Base-by-base conservation (phyloP, 2,329 filamentous ascomycete species). In the Sclerotinia spermophila region DNA sequence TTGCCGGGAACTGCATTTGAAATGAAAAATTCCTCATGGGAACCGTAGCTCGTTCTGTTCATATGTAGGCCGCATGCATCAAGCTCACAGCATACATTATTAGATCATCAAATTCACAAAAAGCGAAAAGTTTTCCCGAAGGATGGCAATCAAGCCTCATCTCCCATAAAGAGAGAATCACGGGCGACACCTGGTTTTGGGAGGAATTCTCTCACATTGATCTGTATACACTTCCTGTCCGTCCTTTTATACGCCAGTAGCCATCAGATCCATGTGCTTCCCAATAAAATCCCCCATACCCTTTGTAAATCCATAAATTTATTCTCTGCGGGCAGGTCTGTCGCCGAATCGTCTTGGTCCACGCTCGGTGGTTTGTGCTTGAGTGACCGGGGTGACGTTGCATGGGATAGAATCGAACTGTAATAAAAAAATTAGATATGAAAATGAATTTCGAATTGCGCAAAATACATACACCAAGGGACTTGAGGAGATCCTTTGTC, bases 401-500 rank as follows among this genome's bases (percentile, higher is more conserved):
- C 97, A 93, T 83, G 95, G 92, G 84, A 99, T 94, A 78, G 90
- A 89, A 85, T 99, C 96, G 88, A 99, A 99, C 94, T 97, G 80
- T 74, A 78, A 62, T 60, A 33, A 44, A 72, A 77, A 83, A 74
- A 83, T 79, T 58, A 71, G 68, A 59, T 59, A 61, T 53, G 66
- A 65, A 45, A n/a, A 33, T 45, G 0, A 15, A n/a, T 24, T 13
- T 40, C 68, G 21, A 19, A 19, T 48, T 42, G 44, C 35, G 45
- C 67, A 74, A 80, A 40, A 65, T 40, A 94, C 94, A 80, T 95
- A 97, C 94, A 84, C 96, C 96, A 80, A 99, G 89, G 88, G 91
- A 93, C 93, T 99, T 99, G 82, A 99, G 89, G 80, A 99, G 88
- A 82, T 98, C 96, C 91, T 97, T 98, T 84, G 96, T 99, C 87